phyloP scores from a whole-genome alignment of 208 protist species.

The Leishmania braziliensis region DNA sequence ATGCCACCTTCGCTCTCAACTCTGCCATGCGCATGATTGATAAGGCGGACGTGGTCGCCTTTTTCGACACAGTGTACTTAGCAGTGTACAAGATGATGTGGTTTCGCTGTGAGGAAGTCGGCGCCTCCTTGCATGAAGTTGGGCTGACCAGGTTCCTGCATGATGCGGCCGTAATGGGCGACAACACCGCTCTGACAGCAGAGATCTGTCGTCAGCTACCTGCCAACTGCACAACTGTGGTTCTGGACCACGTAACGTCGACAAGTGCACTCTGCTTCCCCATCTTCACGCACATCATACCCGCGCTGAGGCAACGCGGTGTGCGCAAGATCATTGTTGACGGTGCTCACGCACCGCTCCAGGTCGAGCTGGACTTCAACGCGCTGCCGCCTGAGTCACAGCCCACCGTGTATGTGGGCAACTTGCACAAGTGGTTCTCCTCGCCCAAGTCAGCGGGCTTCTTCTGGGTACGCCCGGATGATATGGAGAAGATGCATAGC shows the following conservation, averaged over 20 bases:
- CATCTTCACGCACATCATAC: slow-evolving; percentile 83
- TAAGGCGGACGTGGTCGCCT: slow-evolving; percentile 74
- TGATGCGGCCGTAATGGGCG: slow-evolving; percentile 62
- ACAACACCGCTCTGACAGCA: slow-evolving; percentile 59
- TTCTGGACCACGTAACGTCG: slow-evolving; percentile 91
- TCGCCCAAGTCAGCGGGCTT: slow-evolving; percentile 86
- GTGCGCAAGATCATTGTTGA: slow-evolving; percentile 89
- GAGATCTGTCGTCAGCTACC: slow-evolving; percentile 71
- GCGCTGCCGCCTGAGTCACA: slow-evolving; percentile 47
- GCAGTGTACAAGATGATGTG: slow-evolving; percentile 92
- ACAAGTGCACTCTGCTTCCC: slow-evolving; percentile 82
- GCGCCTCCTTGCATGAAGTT: slow-evolving; percentile 68
- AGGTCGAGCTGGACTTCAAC: slow-evolving; percentile 77
- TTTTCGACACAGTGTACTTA: slow-evolving; percentile 86
- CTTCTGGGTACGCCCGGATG: slow-evolving; percentile 69
- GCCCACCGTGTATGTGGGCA: slow-evolving; percentile 83
- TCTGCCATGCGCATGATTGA: slow-evolving; percentile 78
- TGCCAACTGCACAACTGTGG: slow-evolving; percentile 65
- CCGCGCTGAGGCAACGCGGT: slow-evolving; percentile 59
- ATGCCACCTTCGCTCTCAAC: slow-evolving; percentile 90
- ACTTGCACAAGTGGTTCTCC: slow-evolving; percentile 93
- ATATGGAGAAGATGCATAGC: slow-evolving; percentile 55
- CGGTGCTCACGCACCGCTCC: slow-evolving; percentile 86
- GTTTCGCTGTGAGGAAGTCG: slow-evolving; percentile 78
- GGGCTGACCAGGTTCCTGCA: slow-evolving; percentile 61